Base-by-base conservation (phyloP, 2,329 filamentous ascomycete species). In the Xylariaceae sp. region DNA sequence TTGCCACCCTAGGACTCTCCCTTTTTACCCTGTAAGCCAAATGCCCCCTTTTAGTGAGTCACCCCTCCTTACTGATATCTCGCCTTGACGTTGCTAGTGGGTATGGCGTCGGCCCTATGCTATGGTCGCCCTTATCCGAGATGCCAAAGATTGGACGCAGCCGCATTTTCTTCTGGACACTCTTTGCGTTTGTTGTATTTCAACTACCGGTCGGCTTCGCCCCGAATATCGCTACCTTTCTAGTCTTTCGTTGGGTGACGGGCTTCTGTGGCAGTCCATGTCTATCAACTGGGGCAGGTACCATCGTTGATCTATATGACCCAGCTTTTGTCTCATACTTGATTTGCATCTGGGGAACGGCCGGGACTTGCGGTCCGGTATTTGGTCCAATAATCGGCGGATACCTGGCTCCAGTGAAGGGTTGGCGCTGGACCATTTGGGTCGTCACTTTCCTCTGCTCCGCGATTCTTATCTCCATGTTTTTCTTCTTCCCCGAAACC, bases 161-260 rank as follows among this genome's bases (percentile, higher is more conserved):
- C 29, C 70, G 74, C 1, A 72, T 78, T 13, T 82, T 82, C 62
- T 69, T 81, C 13, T 64, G 67, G 2, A 81, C 82, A 0, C 78
- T 85, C 50, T 72, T 73, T n/a, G 71, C 84, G 21, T 86, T 85
- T 59, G 76, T 84, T 21, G 72, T 84, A 8, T 68, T 86, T 0
- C 75, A 75, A 9, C 70, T 86, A 0, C 79, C 81, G 0, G 77
- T 79, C 0, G 79, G 80, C 0, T 65, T 85, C 0, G 79, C 80
- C 1, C 68, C 78, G 26, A 81, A 81, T 65, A 81, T 84, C 39
- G 70, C 75, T 1, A 77, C 78, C 1, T 70, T 86, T 6, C 69
- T 84, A 16, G 78, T 81, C 0, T 68, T 79, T 6, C 75, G 80
- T 1, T 81, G 80, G 62, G 59, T 83, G 18, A 77, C 76, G 4